Conservation (phyloP, 495 filamentous ascomycete genomes). For the Podospora didyma region DNA sequence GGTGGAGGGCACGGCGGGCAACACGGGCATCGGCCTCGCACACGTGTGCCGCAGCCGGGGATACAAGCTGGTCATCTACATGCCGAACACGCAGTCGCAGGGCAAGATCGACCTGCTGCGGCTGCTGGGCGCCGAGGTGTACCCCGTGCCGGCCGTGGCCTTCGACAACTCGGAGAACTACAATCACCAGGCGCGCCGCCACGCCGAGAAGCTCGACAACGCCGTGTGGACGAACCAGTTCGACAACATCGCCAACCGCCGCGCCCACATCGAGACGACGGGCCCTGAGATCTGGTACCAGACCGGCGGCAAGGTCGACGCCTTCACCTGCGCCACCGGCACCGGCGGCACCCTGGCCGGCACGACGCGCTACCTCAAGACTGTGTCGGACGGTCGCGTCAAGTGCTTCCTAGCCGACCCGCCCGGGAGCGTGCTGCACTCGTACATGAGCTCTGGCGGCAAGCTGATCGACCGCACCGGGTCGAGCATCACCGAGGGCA, state of each 20-base stretch:
- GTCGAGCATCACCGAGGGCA: conserved; percentile 93
- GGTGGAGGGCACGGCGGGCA: conserved; percentile 93
- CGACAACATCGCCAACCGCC: conserved; percentile 90
- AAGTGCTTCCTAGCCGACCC: conserved; percentile 91
- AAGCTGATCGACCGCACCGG: conserved; percentile 76
- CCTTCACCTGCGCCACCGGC: conserved; percentile 92
- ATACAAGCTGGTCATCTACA: conserved; percentile 96
- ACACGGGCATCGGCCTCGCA: conserved; percentile 95
- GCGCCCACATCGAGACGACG: conserved; percentile 93
- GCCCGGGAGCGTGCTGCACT: conserved; percentile 86
- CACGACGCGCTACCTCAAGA: conserved; percentile 85
- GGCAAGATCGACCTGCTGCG: conserved; percentile 94
- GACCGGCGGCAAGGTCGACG: conserved; percentile 80
- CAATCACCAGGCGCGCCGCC: conserved; percentile 89
- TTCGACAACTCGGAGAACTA: conserved; percentile 96
- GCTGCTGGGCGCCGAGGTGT: conserved; percentile 91
- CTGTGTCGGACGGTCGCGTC: conserved; percentile 71
- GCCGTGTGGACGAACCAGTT: conserved; percentile 99
- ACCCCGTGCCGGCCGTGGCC: conserved; percentile 95
- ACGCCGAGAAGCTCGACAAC: conserved; percentile 81
- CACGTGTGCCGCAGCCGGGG: conserved; percentile 93
- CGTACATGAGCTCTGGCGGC: conserved; percentile 83
- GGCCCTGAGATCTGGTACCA: conserved; percentile 98
- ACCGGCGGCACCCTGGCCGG: conserved; percentile 91
- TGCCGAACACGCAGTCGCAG: conserved; percentile 98